Percentiles rank a stretch among this genome's conserved stretches.
Conservation (phyloP, 768 basidiomycete genomes). For the Leccinum imitatum region DNA sequence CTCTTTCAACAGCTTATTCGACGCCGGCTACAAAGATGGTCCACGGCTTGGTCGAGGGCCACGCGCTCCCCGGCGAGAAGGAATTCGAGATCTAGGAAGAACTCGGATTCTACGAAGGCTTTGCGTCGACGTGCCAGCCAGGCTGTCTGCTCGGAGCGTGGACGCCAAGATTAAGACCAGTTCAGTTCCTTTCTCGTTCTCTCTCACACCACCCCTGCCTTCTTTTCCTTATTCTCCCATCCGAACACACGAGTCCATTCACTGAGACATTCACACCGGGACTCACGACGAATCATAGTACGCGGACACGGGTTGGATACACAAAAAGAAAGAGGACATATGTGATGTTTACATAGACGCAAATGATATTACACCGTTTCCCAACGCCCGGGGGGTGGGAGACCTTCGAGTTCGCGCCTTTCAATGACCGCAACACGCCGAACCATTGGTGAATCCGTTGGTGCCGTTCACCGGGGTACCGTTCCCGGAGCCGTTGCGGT, state of each 20-base stretch:
- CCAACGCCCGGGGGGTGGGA: too few relatives aligned
- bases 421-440: slow-evolving; percentile 19
- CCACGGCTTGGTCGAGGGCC: slow-evolving; percentile 89
- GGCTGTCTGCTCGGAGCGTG: too few relatives aligned
- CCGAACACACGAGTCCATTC: background rate
- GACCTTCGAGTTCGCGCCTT: background rate
- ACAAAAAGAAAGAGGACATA: too few relatives aligned
- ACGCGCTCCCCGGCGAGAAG: slow-evolving; percentile 84
- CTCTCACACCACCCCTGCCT: too few relatives aligned
- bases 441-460: slow-evolving; percentile 18
- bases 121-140: slow-evolving; percentile 46
- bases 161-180: slow-evolving; percentile 26
- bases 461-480: slow-evolving; percentile 5
- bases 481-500: slow-evolving; percentile 9
- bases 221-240: background rate
- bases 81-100: slow-evolving; percentile 98
- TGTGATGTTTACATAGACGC: too few relatives aligned
- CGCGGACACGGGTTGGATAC: too few relatives aligned
- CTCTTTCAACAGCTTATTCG: slow-evolving; percentile 55
- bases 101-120: slow-evolving; percentile 89
- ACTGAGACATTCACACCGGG: too few relatives aligned
- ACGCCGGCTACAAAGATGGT: slow-evolving; percentile 69
- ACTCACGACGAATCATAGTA: too few relatives aligned
- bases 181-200: slow-evolving; percentile 4
- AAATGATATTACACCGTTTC: too few relatives aligned